phyloP scores from a whole-genome alignment of 2,329 filamentous ascomycete genomes.

The Trichoderma afroharzianum region DNA sequence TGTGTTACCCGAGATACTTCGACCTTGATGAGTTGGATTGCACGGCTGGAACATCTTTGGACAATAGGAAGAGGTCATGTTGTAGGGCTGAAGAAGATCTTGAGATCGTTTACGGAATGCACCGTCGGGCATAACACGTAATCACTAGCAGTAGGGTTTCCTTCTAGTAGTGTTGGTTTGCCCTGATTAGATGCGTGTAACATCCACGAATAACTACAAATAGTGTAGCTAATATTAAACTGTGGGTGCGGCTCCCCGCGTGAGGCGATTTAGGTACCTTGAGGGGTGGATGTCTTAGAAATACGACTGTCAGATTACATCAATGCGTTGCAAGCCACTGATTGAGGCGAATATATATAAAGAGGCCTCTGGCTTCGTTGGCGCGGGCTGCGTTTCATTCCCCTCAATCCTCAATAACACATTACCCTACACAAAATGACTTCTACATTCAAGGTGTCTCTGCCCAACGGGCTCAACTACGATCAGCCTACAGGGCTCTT shows the following conservation, averaged over 20 bases:
- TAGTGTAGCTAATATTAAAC: neutral
- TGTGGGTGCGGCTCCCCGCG: constrained; percentile 2
- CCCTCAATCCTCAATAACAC: neutral
- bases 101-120: neutral
- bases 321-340: neutral
- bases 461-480: constrained; percentile 21
- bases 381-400: neutral
- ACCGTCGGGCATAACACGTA: neutral
- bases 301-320: constrained; percentile 3
- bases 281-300: neutral
- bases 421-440: neutral
- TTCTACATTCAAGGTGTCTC: neutral
- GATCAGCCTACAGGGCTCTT: constrained; percentile 12
- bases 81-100: neutral
- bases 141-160: neutral
- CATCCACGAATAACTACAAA: neutral
- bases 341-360: neutral
- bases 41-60: no score
- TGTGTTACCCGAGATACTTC: neutral
- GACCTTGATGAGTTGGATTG: neutral
- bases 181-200: neutral
- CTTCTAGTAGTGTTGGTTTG: neutral
- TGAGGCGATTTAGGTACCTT: neutral
- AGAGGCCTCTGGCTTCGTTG: neutral
- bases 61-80: neutral